Conservation (phyloP, 768 basidiomycete species). For the Mycena venus region DNA sequence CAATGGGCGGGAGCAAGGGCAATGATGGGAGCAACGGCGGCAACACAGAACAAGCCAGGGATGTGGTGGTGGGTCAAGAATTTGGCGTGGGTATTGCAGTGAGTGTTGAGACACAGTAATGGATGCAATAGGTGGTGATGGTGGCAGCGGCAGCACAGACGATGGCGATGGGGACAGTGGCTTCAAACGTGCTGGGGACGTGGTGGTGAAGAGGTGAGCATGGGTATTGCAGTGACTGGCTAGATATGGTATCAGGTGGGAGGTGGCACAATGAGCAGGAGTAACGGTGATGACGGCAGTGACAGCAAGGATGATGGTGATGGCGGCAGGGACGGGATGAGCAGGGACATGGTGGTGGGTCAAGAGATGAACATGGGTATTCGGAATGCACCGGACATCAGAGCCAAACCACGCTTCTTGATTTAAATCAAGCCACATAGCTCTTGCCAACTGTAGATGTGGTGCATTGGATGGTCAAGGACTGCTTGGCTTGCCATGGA, state of each 20-base stretch:
- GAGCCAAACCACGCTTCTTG: neutral
- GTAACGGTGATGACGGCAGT: neutral
- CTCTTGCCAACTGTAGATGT: neutral
- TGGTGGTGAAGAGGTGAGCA: neutral
- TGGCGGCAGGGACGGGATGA: neutral
- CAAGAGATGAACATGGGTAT: neutral
- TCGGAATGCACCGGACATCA: neutral
- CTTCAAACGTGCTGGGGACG: neutral
- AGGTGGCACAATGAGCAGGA: neutral
- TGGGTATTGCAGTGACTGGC: neutral
- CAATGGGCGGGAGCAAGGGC: neutral
- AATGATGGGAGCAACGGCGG: neutral
- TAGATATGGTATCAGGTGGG: too few species aligned
- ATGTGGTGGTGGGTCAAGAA: too few species aligned
- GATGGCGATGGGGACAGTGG: too few species aligned
- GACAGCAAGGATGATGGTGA: neutral
- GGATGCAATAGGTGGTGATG: too few species aligned
- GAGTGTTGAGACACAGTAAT: too few species aligned
- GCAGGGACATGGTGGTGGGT: neutral
- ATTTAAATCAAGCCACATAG: neutral
- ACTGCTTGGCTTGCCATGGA: too few species aligned
- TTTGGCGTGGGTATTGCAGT: too few species aligned
- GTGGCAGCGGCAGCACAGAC: too few species aligned
- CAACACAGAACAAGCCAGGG: too few species aligned
- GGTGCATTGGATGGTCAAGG: too few species aligned